Conservation (phyloP, 768 basidiomycete species). For the Kwoniella sp. region DNA sequence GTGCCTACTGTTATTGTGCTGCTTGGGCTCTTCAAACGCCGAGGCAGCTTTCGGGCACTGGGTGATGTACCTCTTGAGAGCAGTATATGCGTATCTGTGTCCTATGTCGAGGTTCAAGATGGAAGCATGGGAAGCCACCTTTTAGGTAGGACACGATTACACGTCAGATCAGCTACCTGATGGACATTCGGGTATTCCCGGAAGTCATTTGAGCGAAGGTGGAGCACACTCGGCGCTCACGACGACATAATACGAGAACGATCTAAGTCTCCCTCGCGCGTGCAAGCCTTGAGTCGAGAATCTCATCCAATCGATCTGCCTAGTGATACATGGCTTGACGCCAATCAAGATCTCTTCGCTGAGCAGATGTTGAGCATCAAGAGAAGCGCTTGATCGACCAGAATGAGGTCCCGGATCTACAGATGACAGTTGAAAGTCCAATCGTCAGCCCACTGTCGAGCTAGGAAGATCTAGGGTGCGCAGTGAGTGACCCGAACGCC, state of each 20-base stretch:
- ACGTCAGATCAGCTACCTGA: no score
- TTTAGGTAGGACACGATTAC: no score
- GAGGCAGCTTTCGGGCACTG: background rate
- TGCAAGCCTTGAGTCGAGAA: conserved; percentile 11
- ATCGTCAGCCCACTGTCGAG: no score
- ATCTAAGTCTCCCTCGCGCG: background rate
- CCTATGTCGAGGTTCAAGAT: background rate
- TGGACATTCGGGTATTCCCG: no score
- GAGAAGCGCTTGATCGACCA: conserved; percentile 10
- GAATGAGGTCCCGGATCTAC: conserved; percentile 18
- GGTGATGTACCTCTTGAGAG: background rate
- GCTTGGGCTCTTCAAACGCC: background rate
- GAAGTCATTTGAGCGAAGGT: no score
- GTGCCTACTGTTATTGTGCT: conserved; percentile 3
- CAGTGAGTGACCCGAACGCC: background rate
- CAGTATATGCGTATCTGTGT: background rate
- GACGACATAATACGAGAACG: conserved; percentile 13
- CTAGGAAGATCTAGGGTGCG: no score
- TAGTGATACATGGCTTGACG: background rate
- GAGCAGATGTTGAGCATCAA: background rate
- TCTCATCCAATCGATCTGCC: conserved; percentile 11
- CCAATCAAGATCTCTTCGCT: background rate
- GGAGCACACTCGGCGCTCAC: no score
- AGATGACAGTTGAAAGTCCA: background rate
- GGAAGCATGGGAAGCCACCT: background rate